A percentile compares a stretch with the other conserved stretches of the same genome.
Conservation (phyloP, 805 yeast species). For the Ogataea thermomethanolica region DNA sequence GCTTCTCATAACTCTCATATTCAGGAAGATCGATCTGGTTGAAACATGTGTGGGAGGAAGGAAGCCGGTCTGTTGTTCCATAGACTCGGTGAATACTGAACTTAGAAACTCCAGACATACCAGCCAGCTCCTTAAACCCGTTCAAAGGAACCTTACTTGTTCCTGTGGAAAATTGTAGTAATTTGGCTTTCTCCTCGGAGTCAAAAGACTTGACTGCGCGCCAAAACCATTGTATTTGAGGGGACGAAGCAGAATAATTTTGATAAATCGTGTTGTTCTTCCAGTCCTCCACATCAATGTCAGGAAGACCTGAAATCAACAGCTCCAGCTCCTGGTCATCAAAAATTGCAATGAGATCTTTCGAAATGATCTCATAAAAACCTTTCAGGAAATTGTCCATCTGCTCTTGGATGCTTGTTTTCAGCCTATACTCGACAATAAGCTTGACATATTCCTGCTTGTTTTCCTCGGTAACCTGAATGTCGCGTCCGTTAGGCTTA, state of each 20-base stretch:
- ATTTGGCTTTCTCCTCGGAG: slow-evolving; percentile 87
- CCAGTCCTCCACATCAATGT: slow-evolving; percentile 96
- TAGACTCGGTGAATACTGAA: slow-evolving; percentile 89
- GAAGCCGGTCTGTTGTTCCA: slow-evolving; percentile 80
- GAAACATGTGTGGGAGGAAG: slow-evolving; percentile 95
- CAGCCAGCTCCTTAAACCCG: slow-evolving; percentile 87
- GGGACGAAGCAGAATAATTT: slow-evolving; percentile 77
- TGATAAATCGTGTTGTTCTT: slow-evolving; percentile 75
- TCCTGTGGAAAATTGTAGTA: slow-evolving; percentile 95
- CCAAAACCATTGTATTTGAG: slow-evolving; percentile 97
- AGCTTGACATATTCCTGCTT: slow-evolving; percentile 83
- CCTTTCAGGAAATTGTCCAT: slow-evolving; percentile 82
- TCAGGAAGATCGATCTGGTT: slow-evolving; percentile 93
- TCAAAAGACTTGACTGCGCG: slow-evolving; percentile 94
- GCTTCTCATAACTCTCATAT: slow-evolving; percentile 81
- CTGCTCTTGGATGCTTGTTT: slow-evolving; percentile 81
- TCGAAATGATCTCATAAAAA: slow-evolving; percentile 85
- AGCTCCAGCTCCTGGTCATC: slow-evolving; percentile 95
- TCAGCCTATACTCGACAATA: slow-evolving; percentile 83
- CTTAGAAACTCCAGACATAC: slow-evolving; percentile 80
- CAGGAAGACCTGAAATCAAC: slow-evolving; percentile 91
- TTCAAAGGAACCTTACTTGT: slow-evolving; percentile 93
- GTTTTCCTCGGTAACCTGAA: slow-evolving; percentile 86
- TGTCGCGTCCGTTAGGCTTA: slow-evolving; percentile 74
- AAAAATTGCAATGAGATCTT: slow-evolving; percentile 77